Evolutionary conservation across 352 stramenopile genomes (phyloP).

Genomic region (Phytophthora sp.): DNA sequence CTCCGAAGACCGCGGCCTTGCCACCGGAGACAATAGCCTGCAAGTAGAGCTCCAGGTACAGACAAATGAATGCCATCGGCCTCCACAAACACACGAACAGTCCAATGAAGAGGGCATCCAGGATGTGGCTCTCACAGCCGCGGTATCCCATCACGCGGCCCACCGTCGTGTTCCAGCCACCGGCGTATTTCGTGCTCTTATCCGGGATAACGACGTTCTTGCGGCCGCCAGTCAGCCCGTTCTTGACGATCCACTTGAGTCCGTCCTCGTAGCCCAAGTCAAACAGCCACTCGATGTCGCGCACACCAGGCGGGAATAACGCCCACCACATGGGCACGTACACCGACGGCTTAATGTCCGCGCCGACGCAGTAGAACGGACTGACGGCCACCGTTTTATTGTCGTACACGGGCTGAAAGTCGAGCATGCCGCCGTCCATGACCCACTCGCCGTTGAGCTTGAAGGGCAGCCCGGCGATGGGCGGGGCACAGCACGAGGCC

Average conservation of each 20-base stretch:
- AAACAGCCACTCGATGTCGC: conserved; percentile 86
- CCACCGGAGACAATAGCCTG: conserved; percentile 70
- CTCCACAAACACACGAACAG: conserved; percentile 83
- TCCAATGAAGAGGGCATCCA: conserved; percentile 77
- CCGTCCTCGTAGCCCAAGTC: conserved; percentile 85
- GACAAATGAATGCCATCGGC: conserved; percentile 73
- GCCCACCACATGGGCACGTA: conserved; percentile 92
- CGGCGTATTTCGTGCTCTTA: conserved; percentile 55
- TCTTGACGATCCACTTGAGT: conserved; percentile 68
- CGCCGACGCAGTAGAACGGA: conserved; percentile 88
- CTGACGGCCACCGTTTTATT: conserved; percentile 79
- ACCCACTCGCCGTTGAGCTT: conserved; percentile 80
- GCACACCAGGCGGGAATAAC: conserved; percentile 64
- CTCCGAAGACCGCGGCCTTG: conserved; percentile 73
- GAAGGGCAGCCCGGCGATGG: conserved; percentile 84
- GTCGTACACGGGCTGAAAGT: conserved; percentile 61
- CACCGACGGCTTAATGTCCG: conserved; percentile 90
- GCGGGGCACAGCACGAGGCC: conserved; percentile 77
- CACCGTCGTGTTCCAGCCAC: conserved; percentile 74
- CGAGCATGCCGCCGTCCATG: conserved; percentile 37
- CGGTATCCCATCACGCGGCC: conserved; percentile 81
- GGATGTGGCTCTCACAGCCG: conserved; percentile 64
- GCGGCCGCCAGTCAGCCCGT: conserved; percentile 35
- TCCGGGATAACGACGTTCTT: conserved; percentile 61
- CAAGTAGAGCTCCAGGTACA: conserved; percentile 85